Base-by-base conservation (phyloP, 169 alveolate genomes). In the Plasmodium ovale region DNA sequence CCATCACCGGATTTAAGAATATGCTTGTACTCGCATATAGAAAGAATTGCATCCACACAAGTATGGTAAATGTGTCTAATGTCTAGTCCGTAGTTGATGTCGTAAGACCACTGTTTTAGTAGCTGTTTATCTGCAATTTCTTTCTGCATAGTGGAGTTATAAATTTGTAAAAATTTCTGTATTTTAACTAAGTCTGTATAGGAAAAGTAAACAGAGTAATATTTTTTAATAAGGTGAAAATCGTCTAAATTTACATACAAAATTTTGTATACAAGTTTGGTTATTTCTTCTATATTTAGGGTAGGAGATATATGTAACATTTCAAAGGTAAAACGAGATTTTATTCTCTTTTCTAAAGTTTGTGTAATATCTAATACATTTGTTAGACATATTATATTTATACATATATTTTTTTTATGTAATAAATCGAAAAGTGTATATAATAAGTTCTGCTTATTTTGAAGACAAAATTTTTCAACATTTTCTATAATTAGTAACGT, bases 261-360 rank as follows among this genome's bases (percentile, higher is more conserved):
- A 3, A 77, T 64, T 77, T 77, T 77, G 54, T 77, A 77, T 6
- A 77, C 77, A 12, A 77, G 23, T 77, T 77, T 77, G 5, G 88
- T 25, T 27, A 77, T 77, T 44, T 77, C 88, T 9, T 77, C 88
- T 6, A 77, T 77, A 29, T 77, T 77, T 35, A 77, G 49, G 42
- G 62, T 51, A 35, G 88, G 88, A n/a, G 88, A 77, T 9, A 77
- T 77, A 62, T 92, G 77, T 2, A 93, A 64, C 58, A 90, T 91
- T 31, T 93, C 94, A 59, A 91, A 92, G 19, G 93, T 92, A 58
- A 93, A 93, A 25, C 96, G 27, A 0, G 96, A 93, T 31, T 90
- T 93, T 3, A 93, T 94, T 62, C 96, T 87, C 54, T 93, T 93
- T 89, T 93, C 96, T 69, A 93, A 54, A 9, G 93, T 72, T 54